These are phyloP conservation scores for Melaleuca quinquenervia DNA, from an alignment of 345 rosid genomes.

Conservation along the genomic window DNA sequence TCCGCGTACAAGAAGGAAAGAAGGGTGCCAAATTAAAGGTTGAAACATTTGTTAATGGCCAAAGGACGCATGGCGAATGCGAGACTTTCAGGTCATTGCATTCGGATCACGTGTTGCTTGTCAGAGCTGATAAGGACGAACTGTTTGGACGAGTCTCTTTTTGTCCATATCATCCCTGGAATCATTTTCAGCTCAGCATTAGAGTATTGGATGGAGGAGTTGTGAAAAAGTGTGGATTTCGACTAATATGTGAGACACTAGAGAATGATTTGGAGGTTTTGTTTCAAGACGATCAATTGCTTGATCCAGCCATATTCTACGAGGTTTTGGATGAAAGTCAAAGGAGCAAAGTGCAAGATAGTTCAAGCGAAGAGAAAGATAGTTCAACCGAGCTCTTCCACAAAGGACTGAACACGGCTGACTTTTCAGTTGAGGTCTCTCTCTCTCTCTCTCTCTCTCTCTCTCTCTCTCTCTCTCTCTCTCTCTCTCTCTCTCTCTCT, in stretches of 20 bases:
- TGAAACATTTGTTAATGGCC: not conserved
- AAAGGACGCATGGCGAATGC: too few relatives aligned
- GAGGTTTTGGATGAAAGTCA: not conserved
- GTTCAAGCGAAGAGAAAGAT: not conserved
- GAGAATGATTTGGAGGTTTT: not conserved
- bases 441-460: not conserved
- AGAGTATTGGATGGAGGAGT: not conserved
- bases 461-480: too few relatives aligned
- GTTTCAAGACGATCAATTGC: too few relatives aligned
- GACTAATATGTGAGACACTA: not conserved
- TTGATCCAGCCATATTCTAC: not conserved
- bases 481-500: too few relatives aligned
- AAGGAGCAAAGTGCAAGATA: not conserved
- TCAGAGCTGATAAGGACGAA: too few relatives aligned
- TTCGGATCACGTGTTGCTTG: not conserved
- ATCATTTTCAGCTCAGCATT: not conserved
- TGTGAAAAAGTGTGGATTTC: not conserved
- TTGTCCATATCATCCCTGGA: not conserved
- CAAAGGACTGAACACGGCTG: not conserved
- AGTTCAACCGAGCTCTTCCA: not conserved
- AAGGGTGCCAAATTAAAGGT: not conserved
- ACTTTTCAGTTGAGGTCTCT: not conserved
- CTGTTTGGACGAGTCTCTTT: too few relatives aligned
- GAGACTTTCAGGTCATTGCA: too few relatives aligned
- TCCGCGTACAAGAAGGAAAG: not conserved